These are phyloP conservation scores for Neurospora tetraspora DNA, from an alignment of 495 filamentous ascomycete species.

Conservation along the genomic window DNA sequence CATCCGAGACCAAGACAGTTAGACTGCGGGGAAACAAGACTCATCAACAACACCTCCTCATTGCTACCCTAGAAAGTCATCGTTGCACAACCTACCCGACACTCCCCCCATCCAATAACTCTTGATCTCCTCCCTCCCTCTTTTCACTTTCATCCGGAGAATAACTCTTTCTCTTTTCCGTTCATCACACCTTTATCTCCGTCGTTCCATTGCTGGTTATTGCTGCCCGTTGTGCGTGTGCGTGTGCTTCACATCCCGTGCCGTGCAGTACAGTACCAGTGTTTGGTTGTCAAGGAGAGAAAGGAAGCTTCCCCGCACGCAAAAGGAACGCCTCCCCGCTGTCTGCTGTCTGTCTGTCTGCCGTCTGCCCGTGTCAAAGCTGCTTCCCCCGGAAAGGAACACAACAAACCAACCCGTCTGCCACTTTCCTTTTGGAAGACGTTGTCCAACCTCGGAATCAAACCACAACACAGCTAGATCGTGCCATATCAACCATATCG, in stretches of 20 bases:
- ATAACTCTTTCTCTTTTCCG: not conserved
- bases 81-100: not conserved
- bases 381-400: not conserved
- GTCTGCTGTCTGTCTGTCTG: not conserved
- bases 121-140: not conserved
- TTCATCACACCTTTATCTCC: not conserved
- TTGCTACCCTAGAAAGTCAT: not conserved
- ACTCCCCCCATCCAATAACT: not conserved
- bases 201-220: not conserved
- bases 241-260: not conserved
- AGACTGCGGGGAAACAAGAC: not conserved
- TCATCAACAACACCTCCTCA: not conserved
- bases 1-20: not conserved
- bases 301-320: not conserved
- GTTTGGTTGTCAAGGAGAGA: not conserved
- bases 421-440: not conserved
- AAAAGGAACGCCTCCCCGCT: not conserved
- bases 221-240: not conserved
- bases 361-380: not conserved
- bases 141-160: not conserved
- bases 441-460: not conserved
- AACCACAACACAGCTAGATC: not conserved
- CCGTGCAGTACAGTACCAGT: not conserved
- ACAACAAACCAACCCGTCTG: not conserved
- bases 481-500: not conserved